These are phyloP conservation scores for Ascochyta fabae DNA, from an alignment of 2,329 filamentous ascomycete genomes.

Conservation along the genomic window DNA sequence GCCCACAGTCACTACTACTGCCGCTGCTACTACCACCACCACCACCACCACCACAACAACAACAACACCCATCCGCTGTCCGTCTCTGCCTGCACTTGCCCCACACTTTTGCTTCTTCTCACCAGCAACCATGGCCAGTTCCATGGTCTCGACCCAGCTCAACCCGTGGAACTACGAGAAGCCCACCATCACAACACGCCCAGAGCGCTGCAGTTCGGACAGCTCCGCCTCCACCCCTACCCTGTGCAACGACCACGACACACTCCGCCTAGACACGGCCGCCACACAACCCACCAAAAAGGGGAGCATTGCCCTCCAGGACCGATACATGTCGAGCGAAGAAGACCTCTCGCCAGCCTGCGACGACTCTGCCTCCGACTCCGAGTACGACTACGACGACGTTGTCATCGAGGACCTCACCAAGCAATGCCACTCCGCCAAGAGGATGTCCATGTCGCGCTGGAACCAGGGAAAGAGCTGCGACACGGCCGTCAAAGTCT, in stretches of 20 bases:
- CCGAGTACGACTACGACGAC: constrained; percentile 42
- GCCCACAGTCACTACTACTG: constrained; percentile 1
- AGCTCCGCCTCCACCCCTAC: constrained; percentile 46
- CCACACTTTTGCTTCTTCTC: constrained; percentile 10
- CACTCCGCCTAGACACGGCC: constrained; percentile 42
- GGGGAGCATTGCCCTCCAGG: constrained; percentile 39
- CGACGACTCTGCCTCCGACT: constrained; percentile 35
- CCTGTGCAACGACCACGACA: constrained; percentile 44
- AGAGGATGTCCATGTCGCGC: constrained; percentile 42
- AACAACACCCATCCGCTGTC: constrained; percentile 19
- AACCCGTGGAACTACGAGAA: constrained; percentile 50
- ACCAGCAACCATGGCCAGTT: constrained; percentile 39
- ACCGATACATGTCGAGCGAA: constrained; percentile 49
- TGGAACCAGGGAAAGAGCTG: constrained; percentile 45
- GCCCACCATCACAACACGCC: constrained; percentile 29
- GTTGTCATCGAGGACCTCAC: constrained; percentile 40
- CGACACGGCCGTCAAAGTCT: constrained; percentile 48
- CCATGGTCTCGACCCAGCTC: constrained; percentile 42
- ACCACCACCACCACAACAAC: constrained; percentile 12
- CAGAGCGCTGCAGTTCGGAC: constrained; percentile 37
- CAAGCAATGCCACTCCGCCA: constrained; percentile 35
- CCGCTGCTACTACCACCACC: background rate
- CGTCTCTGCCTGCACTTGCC: constrained; percentile 6
- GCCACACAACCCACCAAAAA: constrained; percentile 28
- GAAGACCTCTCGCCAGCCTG: constrained; percentile 49